Percentiles rank a stretch among this genome's conserved stretches.
Evolutionary conservation across 2,329 filamentous ascomycete species (phyloP).

Genomic region (Nemania bipapillata): DNA sequence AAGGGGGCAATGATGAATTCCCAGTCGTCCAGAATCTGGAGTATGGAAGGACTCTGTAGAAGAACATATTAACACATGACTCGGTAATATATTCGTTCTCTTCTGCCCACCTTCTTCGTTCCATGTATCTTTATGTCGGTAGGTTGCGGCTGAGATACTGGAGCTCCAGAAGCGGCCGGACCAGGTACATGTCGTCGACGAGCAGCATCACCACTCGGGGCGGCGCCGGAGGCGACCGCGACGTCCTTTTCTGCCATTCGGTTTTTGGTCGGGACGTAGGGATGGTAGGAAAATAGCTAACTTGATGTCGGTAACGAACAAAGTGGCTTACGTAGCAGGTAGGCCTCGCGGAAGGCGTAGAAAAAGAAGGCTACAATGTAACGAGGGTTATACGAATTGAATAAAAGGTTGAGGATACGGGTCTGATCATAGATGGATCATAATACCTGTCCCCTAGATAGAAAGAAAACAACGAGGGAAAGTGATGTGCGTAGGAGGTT

Average conservation of each 20-base stretch:
- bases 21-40: slow-evolving; percentile 72
- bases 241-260: slow-evolving; percentile 66
- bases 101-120: slow-evolving; percentile 63
- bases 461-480: slow-evolving; percentile 27
- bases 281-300: slow-evolving; percentile 3
- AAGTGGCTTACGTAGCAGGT: not conserved
- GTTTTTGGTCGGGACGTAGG: slow-evolving; percentile 12
- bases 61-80: slow-evolving; percentile 21
- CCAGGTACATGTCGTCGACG: slow-evolving; percentile 66
- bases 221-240: slow-evolving; percentile 69
- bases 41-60: slow-evolving; percentile 63
- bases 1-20: slow-evolving; percentile 70
- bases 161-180: slow-evolving; percentile 52
- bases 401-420: slow-evolving; percentile 19
- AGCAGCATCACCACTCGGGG: slow-evolving; percentile 64
- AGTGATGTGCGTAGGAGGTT: not conserved
- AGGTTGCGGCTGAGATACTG: slow-evolving; percentile 56
- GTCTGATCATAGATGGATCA: slow-evolving; percentile 29
- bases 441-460: slow-evolving; percentile 20
- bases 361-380: slow-evolving; percentile 27
- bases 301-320: slow-evolving; percentile 6
- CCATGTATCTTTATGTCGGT: slow-evolving; percentile 70
- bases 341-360: slow-evolving; percentile 13
- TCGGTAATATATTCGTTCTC: slow-evolving; percentile 8
- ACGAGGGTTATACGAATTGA: slow-evolving; percentile 38